These are phyloP conservation scores for Beauveria caledonica DNA, from an alignment of 2,329 filamentous ascomycete species.

Conservation along the genomic window DNA sequence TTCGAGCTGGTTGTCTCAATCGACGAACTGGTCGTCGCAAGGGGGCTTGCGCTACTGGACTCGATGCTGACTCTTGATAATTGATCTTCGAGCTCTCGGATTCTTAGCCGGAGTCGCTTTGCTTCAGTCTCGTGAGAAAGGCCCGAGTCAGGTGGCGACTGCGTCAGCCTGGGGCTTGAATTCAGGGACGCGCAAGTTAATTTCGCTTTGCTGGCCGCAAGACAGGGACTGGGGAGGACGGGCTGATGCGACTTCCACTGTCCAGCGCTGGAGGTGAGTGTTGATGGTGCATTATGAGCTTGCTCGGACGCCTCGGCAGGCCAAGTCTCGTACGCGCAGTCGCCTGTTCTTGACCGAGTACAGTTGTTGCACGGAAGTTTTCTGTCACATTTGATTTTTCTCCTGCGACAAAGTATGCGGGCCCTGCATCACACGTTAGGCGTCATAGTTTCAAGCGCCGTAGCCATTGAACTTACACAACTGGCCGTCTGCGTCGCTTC, in stretches of 20 bases:
- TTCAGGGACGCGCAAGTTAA: neutral
- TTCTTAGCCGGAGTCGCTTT: constrained; percentile 19
- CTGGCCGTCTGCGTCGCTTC: constrained; percentile 9
- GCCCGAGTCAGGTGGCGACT: constrained; percentile 5
- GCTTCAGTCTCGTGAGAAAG: constrained; percentile 13
- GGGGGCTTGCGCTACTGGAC: neutral
- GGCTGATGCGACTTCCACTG: neutral
- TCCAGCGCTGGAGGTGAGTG: too few species aligned
- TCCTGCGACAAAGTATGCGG: constrained; percentile 33
- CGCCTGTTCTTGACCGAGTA: constrained; percentile 25
- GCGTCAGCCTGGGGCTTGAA: neutral
- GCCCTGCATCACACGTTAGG: constrained; percentile 20
- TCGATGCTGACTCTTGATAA: constrained; percentile 19
- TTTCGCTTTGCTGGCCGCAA: neutral
- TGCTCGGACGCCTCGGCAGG: constrained; percentile 3
- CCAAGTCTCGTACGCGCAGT: constrained; percentile 26
- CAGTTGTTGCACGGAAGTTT: constrained; percentile 34
- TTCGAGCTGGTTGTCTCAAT: constrained; percentile 30
- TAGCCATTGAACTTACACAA: constrained; percentile 7
- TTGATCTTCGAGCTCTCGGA: constrained; percentile 37
- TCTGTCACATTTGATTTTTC: constrained; percentile 37
- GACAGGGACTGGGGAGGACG: neutral
- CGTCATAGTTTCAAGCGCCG: neutral
- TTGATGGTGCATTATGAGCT: neutral
- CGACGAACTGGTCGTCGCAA: constrained; percentile 16